A percentile compares a stretch with the other conserved stretches of the same genome.
phyloP scores from a whole-genome alignment of 768 basidiomycete genomes.

The Chalciporus sphaerocephalus region DNA sequence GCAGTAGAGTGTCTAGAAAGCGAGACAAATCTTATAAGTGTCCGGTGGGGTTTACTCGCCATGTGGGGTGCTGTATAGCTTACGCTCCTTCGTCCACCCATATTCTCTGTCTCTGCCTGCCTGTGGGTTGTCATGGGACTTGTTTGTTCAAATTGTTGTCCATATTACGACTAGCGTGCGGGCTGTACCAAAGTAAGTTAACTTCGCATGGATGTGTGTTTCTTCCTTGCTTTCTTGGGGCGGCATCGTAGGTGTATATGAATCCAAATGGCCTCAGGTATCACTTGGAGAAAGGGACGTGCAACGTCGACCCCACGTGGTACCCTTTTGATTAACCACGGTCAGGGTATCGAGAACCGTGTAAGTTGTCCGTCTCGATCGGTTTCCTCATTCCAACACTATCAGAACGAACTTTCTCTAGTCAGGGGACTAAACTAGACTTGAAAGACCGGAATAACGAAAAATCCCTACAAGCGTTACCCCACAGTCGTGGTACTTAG shows the following conservation, averaged over 20 bases:
- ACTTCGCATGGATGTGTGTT: neutral
- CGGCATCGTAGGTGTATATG: slow-evolving; percentile 44
- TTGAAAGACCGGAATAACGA: neutral
- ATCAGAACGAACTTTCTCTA: neutral
- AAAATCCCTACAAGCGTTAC: neutral
- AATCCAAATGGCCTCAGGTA: slow-evolving; percentile 68
- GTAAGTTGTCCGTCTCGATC: neutral
- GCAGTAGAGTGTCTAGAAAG: slow-evolving; percentile 21
- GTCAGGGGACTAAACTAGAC: too few species aligned
- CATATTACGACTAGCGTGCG: slow-evolving; percentile 25
- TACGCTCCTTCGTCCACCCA: neutral
- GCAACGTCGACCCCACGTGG: slow-evolving; percentile 37
- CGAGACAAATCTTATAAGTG: slow-evolving; percentile 46
- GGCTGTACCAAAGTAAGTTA: slow-evolving; percentile 51
- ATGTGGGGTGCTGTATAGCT: slow-evolving; percentile 3
- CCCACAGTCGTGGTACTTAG: neutral
- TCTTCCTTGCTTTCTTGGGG: neutral
- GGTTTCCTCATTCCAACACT: neutral
- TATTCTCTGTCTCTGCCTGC: neutral
- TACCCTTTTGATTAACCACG: neutral
- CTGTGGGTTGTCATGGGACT: neutral
- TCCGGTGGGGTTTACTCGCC: slow-evolving; percentile 36
- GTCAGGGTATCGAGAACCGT: neutral
- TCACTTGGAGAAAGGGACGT: slow-evolving; percentile 63
- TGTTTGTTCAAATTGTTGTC: neutral